A percentile compares a stretch with the other conserved stretches of the same genome.
Conservation (phyloP, 768 basidiomycete genomes). For the Xerocomellus chrysenteron region DNA sequence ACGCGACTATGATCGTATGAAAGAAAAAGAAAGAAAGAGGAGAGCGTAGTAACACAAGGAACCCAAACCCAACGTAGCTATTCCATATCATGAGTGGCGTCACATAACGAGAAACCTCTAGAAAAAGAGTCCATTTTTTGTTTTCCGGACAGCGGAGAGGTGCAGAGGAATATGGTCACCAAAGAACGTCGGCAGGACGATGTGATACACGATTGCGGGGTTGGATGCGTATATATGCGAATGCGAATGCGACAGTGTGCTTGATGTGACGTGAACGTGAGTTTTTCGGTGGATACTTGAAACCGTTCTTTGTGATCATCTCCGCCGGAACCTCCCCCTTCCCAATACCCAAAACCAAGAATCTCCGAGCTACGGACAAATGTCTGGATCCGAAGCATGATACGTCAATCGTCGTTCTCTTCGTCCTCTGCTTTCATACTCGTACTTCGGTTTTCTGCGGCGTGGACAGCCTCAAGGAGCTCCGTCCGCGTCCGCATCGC, state of each 20-base stretch:
- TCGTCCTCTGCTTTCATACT: conserved; percentile 30
- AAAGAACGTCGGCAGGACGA: background rate
- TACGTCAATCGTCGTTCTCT: conserved; percentile 21
- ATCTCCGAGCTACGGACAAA: background rate
- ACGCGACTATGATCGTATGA: background rate
- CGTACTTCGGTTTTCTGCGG: conserved; percentile 44
- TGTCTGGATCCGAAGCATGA: background rate
- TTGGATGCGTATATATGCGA: conserved; percentile 4
- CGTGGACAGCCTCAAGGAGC: conserved; percentile 51
- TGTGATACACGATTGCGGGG: conserved; percentile 1
- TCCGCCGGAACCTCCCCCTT: conserved; percentile 11
- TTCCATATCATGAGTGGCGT: conserved; percentile 15
- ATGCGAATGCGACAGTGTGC: conserved; percentile 5
- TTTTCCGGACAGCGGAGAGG: conserved; percentile 18
- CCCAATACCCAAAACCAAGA: conserved; percentile 14
- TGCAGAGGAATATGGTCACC: background rate
- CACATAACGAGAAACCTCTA: conserved; percentile 10
- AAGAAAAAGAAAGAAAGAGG: background rate
- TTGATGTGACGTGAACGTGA: background rate
- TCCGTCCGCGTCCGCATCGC: conserved; percentile 44
- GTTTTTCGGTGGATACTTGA: conserved; percentile 2
- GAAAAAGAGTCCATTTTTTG: background rate
- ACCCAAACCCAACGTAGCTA: conserved; percentile 7
- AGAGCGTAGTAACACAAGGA: conserved; percentile 10
- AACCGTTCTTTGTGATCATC: conserved; percentile 3